Evolutionary conservation across 768 basidiomycete genomes (phyloP).

Genomic region (Mycena venus): DNA sequence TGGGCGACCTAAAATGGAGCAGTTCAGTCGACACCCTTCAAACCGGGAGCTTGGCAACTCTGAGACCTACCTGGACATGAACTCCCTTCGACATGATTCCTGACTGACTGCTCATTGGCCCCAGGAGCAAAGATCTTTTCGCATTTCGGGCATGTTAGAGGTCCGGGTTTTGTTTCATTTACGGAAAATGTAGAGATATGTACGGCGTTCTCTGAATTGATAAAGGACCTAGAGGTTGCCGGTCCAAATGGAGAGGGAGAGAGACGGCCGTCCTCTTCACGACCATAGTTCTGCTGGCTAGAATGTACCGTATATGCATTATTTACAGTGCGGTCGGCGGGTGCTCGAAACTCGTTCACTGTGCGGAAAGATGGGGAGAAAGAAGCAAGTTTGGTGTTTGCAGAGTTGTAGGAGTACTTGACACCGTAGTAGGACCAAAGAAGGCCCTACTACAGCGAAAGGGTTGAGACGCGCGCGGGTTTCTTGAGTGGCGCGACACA

Average conservation of each 20-base stretch:
- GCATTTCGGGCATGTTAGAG: conserved; percentile 1
- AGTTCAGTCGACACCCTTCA: neutral
- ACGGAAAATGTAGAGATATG: neutral
- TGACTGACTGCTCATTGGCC: neutral
- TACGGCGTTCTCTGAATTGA: neutral
- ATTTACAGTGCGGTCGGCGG: neutral
- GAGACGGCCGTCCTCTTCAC: neutral
- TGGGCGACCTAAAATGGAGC: neutral
- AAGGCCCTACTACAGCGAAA: neutral
- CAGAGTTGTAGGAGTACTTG: no score
- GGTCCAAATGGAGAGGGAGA: conserved; percentile 12
- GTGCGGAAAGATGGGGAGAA: neutral
- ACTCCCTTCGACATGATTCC: neutral
- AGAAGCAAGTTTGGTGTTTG: neutral
- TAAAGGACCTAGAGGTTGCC: neutral
- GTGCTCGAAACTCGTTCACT: neutral
- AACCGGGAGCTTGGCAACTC: neutral
- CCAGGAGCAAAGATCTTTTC: neutral
- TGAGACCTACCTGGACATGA: neutral
- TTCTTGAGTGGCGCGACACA: neutral
- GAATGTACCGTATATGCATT: conserved; percentile 11
- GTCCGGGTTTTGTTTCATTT: neutral
- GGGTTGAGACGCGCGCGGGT: neutral
- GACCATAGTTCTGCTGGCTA: neutral
- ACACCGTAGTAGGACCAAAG: neutral